Conservation (phyloP, 2,329 filamentous ascomycete genomes). For the Xylaria sp. region DNA sequence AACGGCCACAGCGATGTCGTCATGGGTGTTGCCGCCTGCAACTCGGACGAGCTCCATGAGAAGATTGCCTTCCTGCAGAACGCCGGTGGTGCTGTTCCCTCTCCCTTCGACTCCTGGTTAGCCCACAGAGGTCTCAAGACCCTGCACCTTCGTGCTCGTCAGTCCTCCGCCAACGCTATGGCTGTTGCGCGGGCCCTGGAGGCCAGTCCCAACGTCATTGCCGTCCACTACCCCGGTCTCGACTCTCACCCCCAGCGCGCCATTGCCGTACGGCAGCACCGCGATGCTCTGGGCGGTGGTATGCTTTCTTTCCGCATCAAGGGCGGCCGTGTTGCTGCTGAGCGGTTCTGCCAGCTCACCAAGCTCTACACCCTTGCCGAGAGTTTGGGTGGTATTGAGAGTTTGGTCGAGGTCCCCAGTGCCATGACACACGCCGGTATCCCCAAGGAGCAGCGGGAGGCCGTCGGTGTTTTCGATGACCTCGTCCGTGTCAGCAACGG, state of each 20-base stretch:
- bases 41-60: conserved; percentile 70
- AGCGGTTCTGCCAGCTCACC: conserved; percentile 86
- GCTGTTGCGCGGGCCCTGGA: conserved; percentile 72
- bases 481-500: conserved; percentile 90
- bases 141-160: conserved; percentile 82
- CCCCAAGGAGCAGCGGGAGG: conserved; percentile 81
- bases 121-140: conserved; percentile 97
- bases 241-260: conserved; percentile 79
- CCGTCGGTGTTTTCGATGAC: conserved; percentile 90
- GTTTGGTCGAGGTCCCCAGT: conserved; percentile 82
- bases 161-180: conserved; percentile 77
- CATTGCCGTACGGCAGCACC: conserved; percentile 86
- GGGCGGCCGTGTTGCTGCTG: conserved; percentile 78
- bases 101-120: conserved; percentile 95
- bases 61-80: conserved; percentile 90
- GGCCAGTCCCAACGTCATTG: conserved; percentile 71
- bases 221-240: conserved; percentile 93
- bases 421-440: conserved; percentile 98
- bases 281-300: conserved; percentile 87
- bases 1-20: conserved; percentile 96
- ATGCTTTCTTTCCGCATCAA: conserved; percentile 96
- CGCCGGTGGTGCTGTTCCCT: conserved; percentile 91
- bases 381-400: conserved; percentile 87
- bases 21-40: conserved; percentile 96
- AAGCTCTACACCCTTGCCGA: conserved; percentile 91